These are phyloP conservation scores for Coleophoma crateriformis DNA, from an alignment of 2,329 filamentous ascomycete genomes.

Conservation along the genomic window DNA sequence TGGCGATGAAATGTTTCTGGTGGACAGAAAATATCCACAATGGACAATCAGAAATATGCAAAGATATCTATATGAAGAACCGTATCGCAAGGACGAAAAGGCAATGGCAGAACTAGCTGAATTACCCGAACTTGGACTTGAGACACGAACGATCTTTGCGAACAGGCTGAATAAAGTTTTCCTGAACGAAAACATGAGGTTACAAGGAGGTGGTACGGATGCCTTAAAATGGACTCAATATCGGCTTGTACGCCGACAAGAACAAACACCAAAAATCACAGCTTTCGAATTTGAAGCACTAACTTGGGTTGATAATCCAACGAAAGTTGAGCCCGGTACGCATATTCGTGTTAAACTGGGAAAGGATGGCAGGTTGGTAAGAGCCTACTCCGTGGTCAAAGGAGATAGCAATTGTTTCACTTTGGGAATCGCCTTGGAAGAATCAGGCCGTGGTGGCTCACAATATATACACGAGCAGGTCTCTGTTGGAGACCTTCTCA, in stretches of 20 bases:
- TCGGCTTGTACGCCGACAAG: constrained; percentile 38
- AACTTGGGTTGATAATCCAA: constrained; percentile 23
- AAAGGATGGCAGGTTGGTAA: constrained; percentile 38
- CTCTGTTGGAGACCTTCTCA: constrained; percentile 40
- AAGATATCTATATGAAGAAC: constrained; percentile 50
- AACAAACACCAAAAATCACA: constrained; percentile 42
- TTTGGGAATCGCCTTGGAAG: constrained; percentile 51
- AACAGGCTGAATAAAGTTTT: constrained; percentile 14
- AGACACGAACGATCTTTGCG: constrained; percentile 1
- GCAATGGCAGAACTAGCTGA: constrained; percentile 8
- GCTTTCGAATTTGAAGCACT: constrained; percentile 46
- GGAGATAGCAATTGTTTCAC: constrained; percentile 31
- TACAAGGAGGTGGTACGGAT: constrained; percentile 3
- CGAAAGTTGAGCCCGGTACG: constrained; percentile 32
- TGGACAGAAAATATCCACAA: constrained; percentile 46
- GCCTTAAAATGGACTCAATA: constrained; percentile 25
- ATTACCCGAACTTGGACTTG: constrained; percentile 5
- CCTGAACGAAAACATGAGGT: constrained; percentile 10
- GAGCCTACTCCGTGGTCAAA: constrained; percentile 53
- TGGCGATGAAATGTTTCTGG: constrained; percentile 49
- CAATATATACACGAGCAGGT: constrained; percentile 46
- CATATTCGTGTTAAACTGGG: constrained; percentile 51
- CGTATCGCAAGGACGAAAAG: constrained; percentile 22
- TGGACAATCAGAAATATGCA: constrained; percentile 60
- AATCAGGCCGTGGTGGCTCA: constrained; percentile 50